Conservation (phyloP, 75 land plant genomes). For the Cryptomeria japonica region DNA sequence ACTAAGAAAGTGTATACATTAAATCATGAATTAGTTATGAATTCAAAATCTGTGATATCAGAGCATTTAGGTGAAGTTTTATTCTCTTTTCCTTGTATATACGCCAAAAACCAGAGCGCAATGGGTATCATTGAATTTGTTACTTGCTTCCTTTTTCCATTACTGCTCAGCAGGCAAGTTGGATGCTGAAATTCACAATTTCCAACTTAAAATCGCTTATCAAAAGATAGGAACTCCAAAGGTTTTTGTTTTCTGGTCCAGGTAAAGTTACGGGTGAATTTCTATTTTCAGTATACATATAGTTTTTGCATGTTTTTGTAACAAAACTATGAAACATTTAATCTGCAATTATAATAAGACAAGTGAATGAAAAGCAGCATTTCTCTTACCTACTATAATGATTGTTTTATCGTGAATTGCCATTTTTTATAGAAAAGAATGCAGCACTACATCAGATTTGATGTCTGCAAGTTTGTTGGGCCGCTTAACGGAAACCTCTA, state of each 20-base stretch:
- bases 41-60: background rate
- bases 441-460: background rate
- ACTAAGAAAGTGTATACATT: background rate
- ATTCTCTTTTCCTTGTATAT: background rate
- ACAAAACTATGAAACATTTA: background rate
- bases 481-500: background rate
- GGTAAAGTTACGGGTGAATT: background rate
- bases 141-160: background rate
- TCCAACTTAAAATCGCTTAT: background rate
- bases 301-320: background rate
- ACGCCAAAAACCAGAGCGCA: background rate
- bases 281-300: background rate
- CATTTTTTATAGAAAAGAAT: background rate
- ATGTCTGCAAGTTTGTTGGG: background rate
- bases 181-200: background rate
- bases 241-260: background rate
- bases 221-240: background rate
- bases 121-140: background rate
- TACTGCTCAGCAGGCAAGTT: background rate
- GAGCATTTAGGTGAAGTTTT: background rate
- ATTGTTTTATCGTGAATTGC: background rate
- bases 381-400: background rate
- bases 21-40: background rate
- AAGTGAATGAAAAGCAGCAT: background rate
- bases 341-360: background rate